Evolutionary conservation across 495 filamentous ascomycete species (phyloP).

Genomic region (Venustampulla echinocandica): DNA sequence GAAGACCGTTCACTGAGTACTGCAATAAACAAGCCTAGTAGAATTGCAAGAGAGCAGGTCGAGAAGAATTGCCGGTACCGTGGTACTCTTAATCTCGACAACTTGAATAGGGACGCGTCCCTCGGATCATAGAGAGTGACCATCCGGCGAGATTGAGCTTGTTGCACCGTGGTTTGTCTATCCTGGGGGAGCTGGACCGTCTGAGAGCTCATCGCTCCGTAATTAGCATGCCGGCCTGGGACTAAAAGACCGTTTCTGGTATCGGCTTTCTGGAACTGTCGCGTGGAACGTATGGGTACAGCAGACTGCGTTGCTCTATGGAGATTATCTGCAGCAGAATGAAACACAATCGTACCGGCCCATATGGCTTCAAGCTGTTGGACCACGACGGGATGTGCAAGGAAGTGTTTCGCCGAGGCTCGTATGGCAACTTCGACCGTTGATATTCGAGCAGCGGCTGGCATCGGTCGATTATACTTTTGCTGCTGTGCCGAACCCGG

Average conservation of each 20-base stretch:
- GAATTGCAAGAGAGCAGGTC: slow-evolving; percentile 69
- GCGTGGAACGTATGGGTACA: slow-evolving; percentile 17
- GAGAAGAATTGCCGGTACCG: slow-evolving; percentile 84
- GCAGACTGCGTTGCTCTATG: slow-evolving; percentile 40
- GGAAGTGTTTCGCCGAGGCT: slow-evolving; percentile 78
- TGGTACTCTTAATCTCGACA: slow-evolving; percentile 80
- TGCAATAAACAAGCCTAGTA: slow-evolving; percentile 75
- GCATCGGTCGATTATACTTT: slow-evolving; percentile 19
- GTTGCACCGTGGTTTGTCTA: slow-evolving; percentile 32
- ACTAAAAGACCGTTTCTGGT: slow-evolving; percentile 12
- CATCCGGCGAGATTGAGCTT: slow-evolving; percentile 47
- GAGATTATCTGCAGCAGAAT: slow-evolving; percentile 73
- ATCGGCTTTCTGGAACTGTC: slow-evolving; percentile 12
- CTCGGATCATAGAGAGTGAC: slow-evolving; percentile 85
- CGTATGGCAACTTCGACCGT: slow-evolving; percentile 87
- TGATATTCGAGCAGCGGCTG: slow-evolving; percentile 61
- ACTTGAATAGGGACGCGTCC: slow-evolving; percentile 81
- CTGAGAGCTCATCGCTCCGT: slow-evolving; percentile 15
- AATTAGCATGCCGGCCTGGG: slow-evolving; percentile 16
- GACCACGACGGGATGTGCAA: slow-evolving; percentile 81
- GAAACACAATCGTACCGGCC: slow-evolving; percentile 85
- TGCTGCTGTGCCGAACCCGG: slow-evolving; percentile 22
- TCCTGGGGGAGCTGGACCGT: slow-evolving; percentile 11
- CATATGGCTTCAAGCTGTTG: slow-evolving; percentile 93
- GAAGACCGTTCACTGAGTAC: slow-evolving; percentile 62